Base-by-base conservation (phyloP, 1,139 yeast species). In the Kodamaea anthophila region DNA sequence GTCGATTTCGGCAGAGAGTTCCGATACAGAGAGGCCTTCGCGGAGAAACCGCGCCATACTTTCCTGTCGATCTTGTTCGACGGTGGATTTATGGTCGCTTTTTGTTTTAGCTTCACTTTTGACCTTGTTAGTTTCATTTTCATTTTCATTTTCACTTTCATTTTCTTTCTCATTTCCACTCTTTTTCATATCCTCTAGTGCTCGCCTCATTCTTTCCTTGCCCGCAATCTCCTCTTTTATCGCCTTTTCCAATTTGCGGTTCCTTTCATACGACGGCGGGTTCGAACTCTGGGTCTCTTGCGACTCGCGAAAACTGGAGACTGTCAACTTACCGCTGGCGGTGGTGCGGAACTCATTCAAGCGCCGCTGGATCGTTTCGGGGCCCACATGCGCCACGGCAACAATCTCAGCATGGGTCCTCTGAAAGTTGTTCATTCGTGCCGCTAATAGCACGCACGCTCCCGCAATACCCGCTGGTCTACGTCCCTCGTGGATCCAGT, bases 381-480 rank as follows among this genome's bases (percentile, higher is more conserved):
- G 94, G 3, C 96, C 96, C 18, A 93, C 91, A 54, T 86, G 95
- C 1, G 98, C 93, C 14, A 91, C 91, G 1, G 94, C 93, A 13
- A 91, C 96, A 33, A 93, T 81, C 51, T 93, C 97, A 1, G 91
- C 76, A 55, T 91, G 96, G 4, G 94, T 81, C 47, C 97, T 69
- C 46, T 96, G 71, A 51, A 84, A 78, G 48, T 88, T 88, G 56
- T 91, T 91, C 97, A 91, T 91, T 55, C 98, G 71, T 3, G 96
- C 91, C 0, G 99, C 98, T 31, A 91, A 60, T 29, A 93, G 55
- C 2, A 91, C 70, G 55, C 97, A 87, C 0, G 98, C 98, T 16
- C 98, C 99, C 0, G 98, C 98, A 30, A 91, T 75, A 47, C 99
- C 98, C 0, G 98, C 97, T 0, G 98, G 98, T 38, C 98, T 70